Conservation (phyloP, 1,139 yeast genomes). For the Candida sanyaensis region DNA sequence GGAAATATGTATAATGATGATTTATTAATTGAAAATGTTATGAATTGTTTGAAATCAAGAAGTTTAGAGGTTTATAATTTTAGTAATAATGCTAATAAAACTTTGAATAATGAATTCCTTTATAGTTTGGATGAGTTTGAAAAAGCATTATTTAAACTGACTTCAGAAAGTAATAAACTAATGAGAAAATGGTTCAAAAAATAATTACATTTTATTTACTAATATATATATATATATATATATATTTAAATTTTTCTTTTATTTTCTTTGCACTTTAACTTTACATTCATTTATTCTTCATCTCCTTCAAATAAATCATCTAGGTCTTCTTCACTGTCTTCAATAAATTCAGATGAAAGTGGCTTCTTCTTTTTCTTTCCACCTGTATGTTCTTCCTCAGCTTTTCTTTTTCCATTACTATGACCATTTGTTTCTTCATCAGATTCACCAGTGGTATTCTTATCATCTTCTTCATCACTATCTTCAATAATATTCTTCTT, state of each 20-base stretch:
- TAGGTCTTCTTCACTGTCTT: conserved; percentile 56
- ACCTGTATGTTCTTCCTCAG: conserved; percentile 22
- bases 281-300: conserved; percentile 6
- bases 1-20: conserved; percentile 64
- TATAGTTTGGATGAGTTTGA: conserved; percentile 78
- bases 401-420: conserved; percentile 19
- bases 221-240: conserved; percentile 4
- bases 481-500: conserved; percentile 23
- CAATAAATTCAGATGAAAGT: conserved; percentile 50
- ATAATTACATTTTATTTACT: conserved; percentile 7
- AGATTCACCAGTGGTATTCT: conserved; percentile 14
- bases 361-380: conserved; percentile 29
- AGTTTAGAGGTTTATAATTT: conserved; percentile 71
- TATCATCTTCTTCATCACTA: conserved; percentile 25
- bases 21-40: conserved; percentile 57
- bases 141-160: conserved; percentile 54
- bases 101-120: conserved; percentile 51
- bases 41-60: conserved; percentile 60
- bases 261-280: background rate
- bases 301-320: conserved; percentile 20
- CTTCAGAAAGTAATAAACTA: conserved; percentile 64
- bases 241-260: too few species aligned
- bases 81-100: conserved; percentile 57
- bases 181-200: conserved; percentile 60
- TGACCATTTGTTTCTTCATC: conserved; percentile 19